Conservation (phyloP, 805 yeast genomes). For the Metschnikowia cubensis region DNA sequence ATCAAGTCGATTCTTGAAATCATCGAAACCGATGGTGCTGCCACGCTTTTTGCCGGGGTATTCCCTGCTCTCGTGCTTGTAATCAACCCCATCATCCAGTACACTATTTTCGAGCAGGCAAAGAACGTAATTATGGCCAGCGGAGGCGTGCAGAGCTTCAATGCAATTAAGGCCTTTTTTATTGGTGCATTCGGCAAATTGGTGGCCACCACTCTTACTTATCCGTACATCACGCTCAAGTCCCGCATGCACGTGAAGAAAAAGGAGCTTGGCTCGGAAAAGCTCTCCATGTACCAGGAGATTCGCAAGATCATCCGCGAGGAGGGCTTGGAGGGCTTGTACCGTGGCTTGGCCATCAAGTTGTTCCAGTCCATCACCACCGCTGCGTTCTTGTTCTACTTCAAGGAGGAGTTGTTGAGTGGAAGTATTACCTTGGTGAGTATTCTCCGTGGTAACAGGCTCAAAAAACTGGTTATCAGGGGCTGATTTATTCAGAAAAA, state of each 20-base stretch:
- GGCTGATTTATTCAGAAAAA: too few relatives aligned
- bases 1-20: conserved; percentile 58
- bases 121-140: conserved; percentile 59
- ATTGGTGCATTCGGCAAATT: conserved; percentile 89
- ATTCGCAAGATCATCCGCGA: conserved; percentile 55
- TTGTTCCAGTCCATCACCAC: conserved; percentile 79
- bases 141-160: conserved; percentile 47
- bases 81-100: conserved; percentile 85
- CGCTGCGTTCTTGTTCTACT: conserved; percentile 85
- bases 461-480: conserved; percentile 4
- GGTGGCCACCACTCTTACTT: conserved; percentile 82
- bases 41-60: conserved; percentile 76
- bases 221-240: conserved; percentile 88
- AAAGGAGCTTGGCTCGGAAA: conserved; percentile 14
- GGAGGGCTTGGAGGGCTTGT: conserved; percentile 76
- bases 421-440: conserved; percentile 54
- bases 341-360: conserved; percentile 78
- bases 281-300: conserved; percentile 45
- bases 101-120: conserved; percentile 85
- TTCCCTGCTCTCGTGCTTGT: conserved; percentile 85
- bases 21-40: conserved; percentile 64
- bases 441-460: conserved; percentile 20
- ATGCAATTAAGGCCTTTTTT: conserved; percentile 74
- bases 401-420: conserved; percentile 77
- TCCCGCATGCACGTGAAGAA: conserved; percentile 76